Percentiles rank a stretch among this genome's conserved stretches.
Conservation (phyloP, 2,329 filamentous ascomycete species). For the Colletotrichum nymphaeae region DNA sequence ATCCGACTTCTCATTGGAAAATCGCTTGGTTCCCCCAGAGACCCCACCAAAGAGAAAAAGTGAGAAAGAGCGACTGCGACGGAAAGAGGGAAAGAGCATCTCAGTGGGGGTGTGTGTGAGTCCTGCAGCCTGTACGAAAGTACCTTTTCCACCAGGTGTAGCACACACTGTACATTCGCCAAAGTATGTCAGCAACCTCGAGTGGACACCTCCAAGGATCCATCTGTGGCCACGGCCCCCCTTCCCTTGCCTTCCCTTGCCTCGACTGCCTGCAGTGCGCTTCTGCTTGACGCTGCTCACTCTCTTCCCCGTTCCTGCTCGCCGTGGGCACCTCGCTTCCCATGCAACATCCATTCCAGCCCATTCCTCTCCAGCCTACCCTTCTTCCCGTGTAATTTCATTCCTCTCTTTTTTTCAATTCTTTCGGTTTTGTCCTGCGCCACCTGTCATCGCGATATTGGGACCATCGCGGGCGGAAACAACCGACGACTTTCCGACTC, state of each 20-base stretch:
- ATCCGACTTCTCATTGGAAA: not conserved
- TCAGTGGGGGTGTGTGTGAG: too few species aligned
- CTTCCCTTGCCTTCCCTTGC: slow-evolving; percentile 4
- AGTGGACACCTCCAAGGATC: slow-evolving; percentile 15
- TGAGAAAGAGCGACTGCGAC: not conserved
- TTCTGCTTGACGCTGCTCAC: not conserved
- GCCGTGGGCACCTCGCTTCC: not conserved
- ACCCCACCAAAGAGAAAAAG: not conserved
- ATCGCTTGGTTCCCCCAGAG: not conserved
- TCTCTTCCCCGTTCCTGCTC: not conserved
- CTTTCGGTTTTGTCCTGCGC: not conserved
- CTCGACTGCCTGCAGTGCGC: slow-evolving; percentile 1
- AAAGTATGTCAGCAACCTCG: slow-evolving; percentile 20
- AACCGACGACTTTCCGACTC: not conserved
- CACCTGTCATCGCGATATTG: slow-evolving; percentile 12
- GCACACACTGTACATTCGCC: slow-evolving; percentile 18
- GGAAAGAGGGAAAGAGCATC: not conserved
- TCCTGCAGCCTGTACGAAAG: not conserved
- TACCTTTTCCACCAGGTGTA: not conserved
- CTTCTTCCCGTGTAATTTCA: not conserved
- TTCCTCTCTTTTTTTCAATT: not conserved
- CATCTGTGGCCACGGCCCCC: slow-evolving; percentile 4
- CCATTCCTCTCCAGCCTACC: not conserved
- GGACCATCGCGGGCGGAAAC: slow-evolving; percentile 10
- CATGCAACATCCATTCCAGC: slow-evolving; percentile 12